phyloP scores from a whole-genome alignment of 306 rosid genomes.

The Carpinus fangiana region DNA sequence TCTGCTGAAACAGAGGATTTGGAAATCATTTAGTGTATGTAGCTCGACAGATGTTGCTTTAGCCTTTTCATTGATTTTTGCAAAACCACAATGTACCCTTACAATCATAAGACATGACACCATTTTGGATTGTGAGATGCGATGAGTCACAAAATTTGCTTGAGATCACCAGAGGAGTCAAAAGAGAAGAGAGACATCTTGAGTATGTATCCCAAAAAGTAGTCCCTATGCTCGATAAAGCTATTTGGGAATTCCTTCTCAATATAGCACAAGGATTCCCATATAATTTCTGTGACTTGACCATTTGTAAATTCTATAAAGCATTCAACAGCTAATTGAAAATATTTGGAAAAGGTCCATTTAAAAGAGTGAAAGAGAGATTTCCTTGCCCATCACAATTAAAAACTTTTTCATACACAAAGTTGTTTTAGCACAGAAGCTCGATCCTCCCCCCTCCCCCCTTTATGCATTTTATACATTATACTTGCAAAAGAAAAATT shows the following conservation, averaged over 20 bases:
- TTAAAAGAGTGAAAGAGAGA: conserved; percentile 40
- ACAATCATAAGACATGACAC: conserved; percentile 35
- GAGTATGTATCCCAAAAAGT: conserved; percentile 54
- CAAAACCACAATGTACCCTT: background rate
- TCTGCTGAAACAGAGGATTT: background rate
- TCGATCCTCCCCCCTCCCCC: background rate
- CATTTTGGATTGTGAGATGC: conserved; percentile 18
- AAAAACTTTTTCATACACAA: conserved; percentile 25
- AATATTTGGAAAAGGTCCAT: conserved; percentile 42
- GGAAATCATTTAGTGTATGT: background rate
- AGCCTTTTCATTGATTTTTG: conserved; percentile 33
- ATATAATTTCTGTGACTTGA: conserved; percentile 33
- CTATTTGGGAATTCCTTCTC: conserved; percentile 36
- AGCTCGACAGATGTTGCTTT: background rate
- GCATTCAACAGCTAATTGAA: conserved; percentile 38
- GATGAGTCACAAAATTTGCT: conserved; percentile 17
- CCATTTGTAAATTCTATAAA: conserved; percentile 38
- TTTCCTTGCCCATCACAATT: conserved; percentile 43
- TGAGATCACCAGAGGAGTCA: conserved; percentile 47
- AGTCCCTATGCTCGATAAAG: conserved; percentile 56
- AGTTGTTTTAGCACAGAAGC: conserved; percentile 4
- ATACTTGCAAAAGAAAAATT: too few relatives aligned
- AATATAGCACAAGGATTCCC: conserved; percentile 25
- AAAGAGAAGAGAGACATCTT: conserved; percentile 61
- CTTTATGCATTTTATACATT: background rate